Base-by-base conservation (phyloP, 1,284 basidiomycete genomes). In the Puccinia polysora region DNA sequence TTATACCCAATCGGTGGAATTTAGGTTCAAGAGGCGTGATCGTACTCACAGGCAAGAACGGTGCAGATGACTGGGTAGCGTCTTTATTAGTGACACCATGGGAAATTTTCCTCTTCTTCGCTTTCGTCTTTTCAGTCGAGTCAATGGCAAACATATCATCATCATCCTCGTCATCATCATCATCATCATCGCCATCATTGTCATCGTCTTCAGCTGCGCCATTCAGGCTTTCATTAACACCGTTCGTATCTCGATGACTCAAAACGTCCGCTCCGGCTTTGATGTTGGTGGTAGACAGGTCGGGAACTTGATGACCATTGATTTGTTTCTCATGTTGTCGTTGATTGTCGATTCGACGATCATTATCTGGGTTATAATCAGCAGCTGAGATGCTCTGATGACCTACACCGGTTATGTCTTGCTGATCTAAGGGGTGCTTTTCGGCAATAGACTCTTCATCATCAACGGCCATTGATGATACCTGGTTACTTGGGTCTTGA, bases 351-450 rank as follows among this genome's bases (percentile, higher is more conserved):
- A 89, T 88, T 36, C 87, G 84, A 47, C 88, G 85, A 81, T 94
- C 92, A 75, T 88, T 80, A 77, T 88, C 89, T 18, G 91, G 90
- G 80, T 95, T 90, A 81, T 96, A 97, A 81, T 96, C 92, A 53
- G 91, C 93, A 23, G 93, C 93, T 49, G 87, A 89, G 40, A 94
- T 83, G 78, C 68, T 71, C 50, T 71, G 68, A 53, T 71, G 68
- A 25, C 68, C 68, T 63, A 62, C 34, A 47, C 58, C 68, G 25
- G 59, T 71, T 20, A 53, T 59, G 1, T 45, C 53, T 45, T 56
- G 67, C 23, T 63, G 58, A 45, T 71, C 68, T 25, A 71, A 50
- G 28, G 68, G 68, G 36, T 71, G 68, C 30, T 70, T 59, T 14
- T 10, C 12, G 5, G 5, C 45, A 8, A 45, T 45, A 10, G 67